Evolutionary conservation across 108 stramenopile species (phyloP).

Genomic region (Aurantiochytrium sp.): DNA sequence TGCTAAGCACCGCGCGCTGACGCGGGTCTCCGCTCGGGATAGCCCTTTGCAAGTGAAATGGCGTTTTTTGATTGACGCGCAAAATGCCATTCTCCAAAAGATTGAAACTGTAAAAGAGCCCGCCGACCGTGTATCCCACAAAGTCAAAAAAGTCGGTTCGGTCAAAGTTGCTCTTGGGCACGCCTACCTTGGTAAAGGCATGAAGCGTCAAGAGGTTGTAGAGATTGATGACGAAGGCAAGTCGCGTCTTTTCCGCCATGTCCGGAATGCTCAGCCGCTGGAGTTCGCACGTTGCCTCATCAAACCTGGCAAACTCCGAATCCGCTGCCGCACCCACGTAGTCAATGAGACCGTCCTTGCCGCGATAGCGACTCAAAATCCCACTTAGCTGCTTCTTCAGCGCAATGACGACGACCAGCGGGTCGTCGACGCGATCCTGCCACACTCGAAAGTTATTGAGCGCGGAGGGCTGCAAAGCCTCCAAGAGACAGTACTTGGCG

Average conservation of each 20-base stretch:
- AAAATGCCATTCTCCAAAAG: neutral
- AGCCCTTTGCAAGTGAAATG: neutral
- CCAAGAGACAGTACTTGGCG: neutral
- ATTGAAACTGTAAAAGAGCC: neutral
- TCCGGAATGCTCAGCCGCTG: neutral
- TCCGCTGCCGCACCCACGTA: neutral
- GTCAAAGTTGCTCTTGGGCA: neutral
- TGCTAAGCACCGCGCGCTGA: neutral
- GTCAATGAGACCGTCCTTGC: neutral
- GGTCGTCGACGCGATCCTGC: neutral
- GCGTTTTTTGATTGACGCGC: neutral
- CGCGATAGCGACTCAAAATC: neutral
- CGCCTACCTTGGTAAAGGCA: neutral
- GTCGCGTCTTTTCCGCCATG: neutral
- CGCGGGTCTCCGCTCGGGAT: neutral
- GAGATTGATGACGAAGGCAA: neutral
- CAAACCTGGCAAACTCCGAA: neutral
- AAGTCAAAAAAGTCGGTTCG: neutral
- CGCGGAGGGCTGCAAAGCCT: neutral
- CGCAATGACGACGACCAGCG: neutral
- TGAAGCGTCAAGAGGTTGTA: neutral
- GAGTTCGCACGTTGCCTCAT: neutral
- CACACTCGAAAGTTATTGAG: neutral
- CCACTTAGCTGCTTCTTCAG: neutral
- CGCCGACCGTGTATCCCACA: neutral